Conservation (phyloP, 305 asterid genomes). For the Caryopteris hybrid region DNA sequence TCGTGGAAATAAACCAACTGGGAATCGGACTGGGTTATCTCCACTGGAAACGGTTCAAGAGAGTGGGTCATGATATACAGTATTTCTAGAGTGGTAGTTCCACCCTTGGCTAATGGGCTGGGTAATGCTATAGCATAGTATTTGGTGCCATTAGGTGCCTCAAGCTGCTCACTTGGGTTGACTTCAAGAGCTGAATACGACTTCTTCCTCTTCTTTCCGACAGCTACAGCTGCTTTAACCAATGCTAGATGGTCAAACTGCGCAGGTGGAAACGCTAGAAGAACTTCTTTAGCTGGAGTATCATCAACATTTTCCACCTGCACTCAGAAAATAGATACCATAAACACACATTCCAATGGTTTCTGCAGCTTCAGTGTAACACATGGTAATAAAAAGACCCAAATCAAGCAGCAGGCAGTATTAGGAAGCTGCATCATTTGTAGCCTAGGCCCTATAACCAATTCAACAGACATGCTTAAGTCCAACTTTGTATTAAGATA, state of each 20-base stretch:
- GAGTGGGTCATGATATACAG: constrained; percentile 69
- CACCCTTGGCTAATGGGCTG: constrained; percentile 59
- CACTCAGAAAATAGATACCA: constrained; percentile 11
- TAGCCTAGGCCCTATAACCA: not conserved
- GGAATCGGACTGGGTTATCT: constrained; percentile 85
- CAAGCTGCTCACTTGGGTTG: constrained; percentile 44
- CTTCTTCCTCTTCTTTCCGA: constrained; percentile 84
- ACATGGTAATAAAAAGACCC: not conserved
- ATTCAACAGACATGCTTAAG: not conserved
- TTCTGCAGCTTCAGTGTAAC: constrained; percentile 1
- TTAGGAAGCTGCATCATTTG: not conserved
- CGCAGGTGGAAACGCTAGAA: constrained; percentile 70
- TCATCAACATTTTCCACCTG: constrained; percentile 77
- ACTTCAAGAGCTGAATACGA: constrained; percentile 62
- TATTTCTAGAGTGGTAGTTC: constrained; percentile 63
- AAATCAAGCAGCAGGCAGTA: not conserved
- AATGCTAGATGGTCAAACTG: constrained; percentile 69
- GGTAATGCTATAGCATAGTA: constrained; percentile 52
- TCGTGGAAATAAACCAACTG: constrained; percentile 91
- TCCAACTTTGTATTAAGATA: not conserved
- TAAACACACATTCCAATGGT: constrained; percentile 9
- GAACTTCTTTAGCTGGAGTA: constrained; percentile 63
- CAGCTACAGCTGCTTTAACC: constrained; percentile 66
- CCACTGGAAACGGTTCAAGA: constrained; percentile 87
- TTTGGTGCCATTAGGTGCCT: constrained; percentile 68